Conservation (phyloP, 768 basidiomycete species). For the Tylopilus balloui region DNA sequence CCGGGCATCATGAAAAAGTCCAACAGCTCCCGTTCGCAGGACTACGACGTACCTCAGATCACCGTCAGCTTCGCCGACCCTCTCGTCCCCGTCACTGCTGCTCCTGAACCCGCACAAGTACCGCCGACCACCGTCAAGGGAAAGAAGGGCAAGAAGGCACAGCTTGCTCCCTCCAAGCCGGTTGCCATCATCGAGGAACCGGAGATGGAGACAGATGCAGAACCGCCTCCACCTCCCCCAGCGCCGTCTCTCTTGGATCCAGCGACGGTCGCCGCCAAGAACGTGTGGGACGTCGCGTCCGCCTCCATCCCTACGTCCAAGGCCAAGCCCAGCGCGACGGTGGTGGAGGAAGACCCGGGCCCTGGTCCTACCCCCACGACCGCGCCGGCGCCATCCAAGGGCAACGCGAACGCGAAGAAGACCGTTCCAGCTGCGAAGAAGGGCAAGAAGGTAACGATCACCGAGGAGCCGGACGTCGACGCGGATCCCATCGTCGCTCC, state of each 20-base stretch:
- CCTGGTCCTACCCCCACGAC: not conserved
- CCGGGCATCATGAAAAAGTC: constrained; percentile 27
- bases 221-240: constrained; percentile 20
- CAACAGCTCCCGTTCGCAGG: constrained; percentile 23
- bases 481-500: constrained; percentile 19
- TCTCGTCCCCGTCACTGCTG: not conserved
- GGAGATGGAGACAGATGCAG: constrained; percentile 16
- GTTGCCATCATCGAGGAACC: constrained; percentile 16
- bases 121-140: constrained; percentile 12
- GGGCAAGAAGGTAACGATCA: constrained; percentile 25
- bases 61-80: constrained; percentile 24
- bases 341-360: constrained; percentile 9
- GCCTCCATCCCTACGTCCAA: constrained; percentile 2
- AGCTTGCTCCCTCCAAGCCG: constrained; percentile 10
- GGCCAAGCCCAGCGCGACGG: not conserved
- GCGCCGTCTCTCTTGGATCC: constrained; percentile 18
- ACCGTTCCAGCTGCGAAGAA: constrained; percentile 10
- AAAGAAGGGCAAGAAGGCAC: constrained; percentile 27
- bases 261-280: constrained; percentile 11
- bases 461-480: constrained; percentile 26
- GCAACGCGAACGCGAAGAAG: constrained; percentile 14
- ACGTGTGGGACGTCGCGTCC: constrained; percentile 7
- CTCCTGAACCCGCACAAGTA: constrained; percentile 9
- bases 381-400: constrained; percentile 4
- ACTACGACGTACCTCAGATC: constrained; percentile 26